A percentile compares a stretch with the other conserved stretches of the same genome.
phyloP scores from a whole-genome alignment of 1,284 basidiomycete genomes.

The Hypsizygus ulmarius region DNA sequence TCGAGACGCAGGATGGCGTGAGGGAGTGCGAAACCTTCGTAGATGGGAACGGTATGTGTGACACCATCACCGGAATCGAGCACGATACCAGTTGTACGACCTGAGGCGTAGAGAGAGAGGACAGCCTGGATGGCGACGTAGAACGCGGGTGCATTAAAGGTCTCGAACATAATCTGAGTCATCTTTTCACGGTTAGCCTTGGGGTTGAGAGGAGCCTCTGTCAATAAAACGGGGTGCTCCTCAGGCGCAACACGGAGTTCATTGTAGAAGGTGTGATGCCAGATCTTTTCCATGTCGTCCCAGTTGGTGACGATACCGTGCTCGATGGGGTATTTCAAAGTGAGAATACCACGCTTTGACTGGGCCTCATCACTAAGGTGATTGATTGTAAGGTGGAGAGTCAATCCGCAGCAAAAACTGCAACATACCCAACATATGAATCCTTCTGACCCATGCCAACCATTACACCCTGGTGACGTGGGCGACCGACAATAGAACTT shows the following conservation, averaged over 20 bases:
- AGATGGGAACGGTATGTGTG: slow-evolving; percentile 91
- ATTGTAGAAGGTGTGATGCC: slow-evolving; percentile 91
- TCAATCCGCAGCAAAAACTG: slow-evolving; percentile 3
- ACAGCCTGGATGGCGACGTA: slow-evolving; percentile 95
- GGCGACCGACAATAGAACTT: slow-evolving; percentile 89
- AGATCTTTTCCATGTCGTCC: slow-evolving; percentile 96
- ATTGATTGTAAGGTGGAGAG: slow-evolving; percentile 4
- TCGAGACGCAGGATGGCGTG: slow-evolving; percentile 95
- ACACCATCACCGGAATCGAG: slow-evolving; percentile 95
- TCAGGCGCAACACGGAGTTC: slow-evolving; percentile 84
- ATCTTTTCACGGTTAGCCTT: slow-evolving; percentile 96
- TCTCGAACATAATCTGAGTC: slow-evolving; percentile 98
- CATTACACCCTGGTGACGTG: slow-evolving; percentile 93
- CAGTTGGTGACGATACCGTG: slow-evolving; percentile 94
- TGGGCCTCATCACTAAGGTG: slow-evolving; percentile 81
- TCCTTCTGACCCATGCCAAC: slow-evolving; percentile 88
- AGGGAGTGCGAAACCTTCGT: slow-evolving; percentile 93
- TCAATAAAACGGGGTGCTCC: slow-evolving; percentile 91
- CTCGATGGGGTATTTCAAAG: slow-evolving; percentile 84
- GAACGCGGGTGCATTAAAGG: slow-evolving; percentile 92
- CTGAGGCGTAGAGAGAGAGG: slow-evolving; percentile 89
- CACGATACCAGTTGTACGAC: slow-evolving; percentile 91
- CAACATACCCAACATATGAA: slow-evolving; percentile 76
- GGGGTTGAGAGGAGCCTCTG: slow-evolving; percentile 92
- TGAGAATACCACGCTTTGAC: slow-evolving; percentile 94